These are phyloP conservation scores for Xylaria grammica DNA, from an alignment of 495 filamentous ascomycete species.

Conservation along the genomic window DNA sequence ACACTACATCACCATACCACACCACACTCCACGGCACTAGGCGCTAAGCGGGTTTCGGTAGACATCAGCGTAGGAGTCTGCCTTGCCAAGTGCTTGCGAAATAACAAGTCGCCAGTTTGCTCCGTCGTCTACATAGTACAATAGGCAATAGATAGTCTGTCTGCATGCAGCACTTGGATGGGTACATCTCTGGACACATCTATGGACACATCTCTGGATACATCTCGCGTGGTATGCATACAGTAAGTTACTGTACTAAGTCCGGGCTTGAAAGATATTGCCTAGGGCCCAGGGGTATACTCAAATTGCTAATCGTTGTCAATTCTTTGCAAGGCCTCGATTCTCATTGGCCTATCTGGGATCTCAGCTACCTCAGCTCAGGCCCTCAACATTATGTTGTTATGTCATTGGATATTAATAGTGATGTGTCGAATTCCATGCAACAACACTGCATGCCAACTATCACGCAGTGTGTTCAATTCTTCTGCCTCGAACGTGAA, in stretches of 20 bases:
- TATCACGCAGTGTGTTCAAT: background rate
- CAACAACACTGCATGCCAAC: background rate
- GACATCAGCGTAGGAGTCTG: slow-evolving; percentile 17
- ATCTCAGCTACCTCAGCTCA: slow-evolving; percentile 11
- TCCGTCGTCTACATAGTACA: slow-evolving; percentile 2
- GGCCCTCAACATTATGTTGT: background rate
- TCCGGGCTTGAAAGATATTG: slow-evolving; percentile 5
- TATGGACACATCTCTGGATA: slow-evolving; percentile 5
- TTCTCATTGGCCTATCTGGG: slow-evolving; percentile 10
- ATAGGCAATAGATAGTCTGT: slow-evolving; percentile 11
- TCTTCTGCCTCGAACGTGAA: background rate
- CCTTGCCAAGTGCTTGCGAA: slow-evolving; percentile 22
- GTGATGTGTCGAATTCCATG: slow-evolving; percentile 8
- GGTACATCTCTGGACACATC: slow-evolving; percentile 9
- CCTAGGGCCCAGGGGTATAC: slow-evolving; percentile 1
- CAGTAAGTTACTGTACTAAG: slow-evolving; percentile 4
- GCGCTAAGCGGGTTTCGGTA: slow-evolving; percentile 17
- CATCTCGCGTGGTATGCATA: background rate
- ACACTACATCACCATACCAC: too few species aligned
- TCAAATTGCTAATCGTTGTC: slow-evolving; percentile 10
- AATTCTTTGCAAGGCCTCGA: background rate
- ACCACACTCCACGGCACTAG: background rate
- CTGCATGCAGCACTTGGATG: slow-evolving; percentile 13
- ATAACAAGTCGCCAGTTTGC: slow-evolving; percentile 17
- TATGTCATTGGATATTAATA: slow-evolving; percentile 18